A percentile compares a stretch with the other conserved stretches of the same genome.
Evolutionary conservation across 2,329 filamentous ascomycete genomes (phyloP).

Genomic region (Colletotrichum gigasporum): DNA sequence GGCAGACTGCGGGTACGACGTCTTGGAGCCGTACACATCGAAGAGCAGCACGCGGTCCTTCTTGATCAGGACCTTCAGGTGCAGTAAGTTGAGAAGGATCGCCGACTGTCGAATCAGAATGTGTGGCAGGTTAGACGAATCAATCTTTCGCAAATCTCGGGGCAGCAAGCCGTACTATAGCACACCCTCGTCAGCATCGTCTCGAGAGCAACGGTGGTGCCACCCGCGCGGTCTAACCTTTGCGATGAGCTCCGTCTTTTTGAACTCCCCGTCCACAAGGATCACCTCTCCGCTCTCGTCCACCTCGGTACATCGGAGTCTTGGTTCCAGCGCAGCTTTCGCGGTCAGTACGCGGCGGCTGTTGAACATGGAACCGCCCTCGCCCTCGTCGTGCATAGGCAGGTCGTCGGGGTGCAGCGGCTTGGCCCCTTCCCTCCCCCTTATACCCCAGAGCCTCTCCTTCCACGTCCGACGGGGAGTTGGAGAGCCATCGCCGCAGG

Average conservation of each 20-base stretch:
- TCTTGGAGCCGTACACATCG: slow-evolving; percentile 93
- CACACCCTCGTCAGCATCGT: neutral
- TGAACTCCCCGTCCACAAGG: slow-evolving; percentile 93
- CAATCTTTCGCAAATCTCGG: slow-evolving; percentile 96
- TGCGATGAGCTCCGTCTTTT: slow-evolving; percentile 95
- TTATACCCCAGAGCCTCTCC: slow-evolving; percentile 58
- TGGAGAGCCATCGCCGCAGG: slow-evolving; percentile 38
- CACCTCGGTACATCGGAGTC: slow-evolving; percentile 92
- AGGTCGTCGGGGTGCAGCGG: slow-evolving; percentile 67
- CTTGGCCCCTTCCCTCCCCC: slow-evolving; percentile 46
- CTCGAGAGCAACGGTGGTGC: neutral
- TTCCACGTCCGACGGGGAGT: slow-evolving; percentile 51
- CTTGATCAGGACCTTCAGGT: slow-evolving; percentile 95
- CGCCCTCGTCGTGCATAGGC: slow-evolving; percentile 67
- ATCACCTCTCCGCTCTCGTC: slow-evolving; percentile 93
- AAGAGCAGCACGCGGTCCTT: slow-evolving; percentile 94
- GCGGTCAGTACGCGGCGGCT: slow-evolving; percentile 75
- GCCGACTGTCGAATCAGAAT: slow-evolving; percentile 93
- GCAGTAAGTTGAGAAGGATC: slow-evolving; percentile 95
- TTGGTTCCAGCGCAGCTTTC: slow-evolving; percentile 84
- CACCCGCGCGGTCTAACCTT: slow-evolving; percentile 66
- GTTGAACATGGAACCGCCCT: slow-evolving; percentile 71
- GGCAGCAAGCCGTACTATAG: slow-evolving; percentile 87
- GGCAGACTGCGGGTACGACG: slow-evolving; percentile 92
- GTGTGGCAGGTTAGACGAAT: slow-evolving; percentile 93